Evolutionary conservation across 805 yeast species (phyloP).

Genomic region (Torulaspora microellipsoides): DNA sequence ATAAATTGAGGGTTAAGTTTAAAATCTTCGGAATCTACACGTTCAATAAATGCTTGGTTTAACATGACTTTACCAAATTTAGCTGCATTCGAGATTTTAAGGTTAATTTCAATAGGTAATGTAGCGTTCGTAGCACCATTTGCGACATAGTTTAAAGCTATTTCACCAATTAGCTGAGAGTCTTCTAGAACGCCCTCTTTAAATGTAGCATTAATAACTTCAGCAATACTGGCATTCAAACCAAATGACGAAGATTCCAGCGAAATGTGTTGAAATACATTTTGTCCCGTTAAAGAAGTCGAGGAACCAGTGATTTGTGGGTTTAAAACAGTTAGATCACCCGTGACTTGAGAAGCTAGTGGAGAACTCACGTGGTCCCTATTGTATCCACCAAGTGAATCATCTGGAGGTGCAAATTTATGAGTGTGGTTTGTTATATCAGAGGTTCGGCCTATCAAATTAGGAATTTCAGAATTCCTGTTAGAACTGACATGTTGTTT

Average conservation of each 20-base stretch:
- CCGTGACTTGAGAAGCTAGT: slow-evolving; percentile 28
- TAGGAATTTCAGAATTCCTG: slow-evolving; percentile 34
- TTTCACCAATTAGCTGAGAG: slow-evolving; percentile 74
- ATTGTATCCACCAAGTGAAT: slow-evolving; percentile 7
- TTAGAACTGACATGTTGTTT: slow-evolving; percentile 36
- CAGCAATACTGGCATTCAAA: slow-evolving; percentile 80
- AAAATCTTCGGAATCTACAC: slow-evolving; percentile 41
- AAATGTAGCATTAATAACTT: slow-evolving; percentile 69
- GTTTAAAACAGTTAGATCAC: slow-evolving; percentile 34
- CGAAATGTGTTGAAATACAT: slow-evolving; percentile 45
- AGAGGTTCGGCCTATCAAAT: slow-evolving; percentile 16
- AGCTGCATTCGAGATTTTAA: slow-evolving; percentile 41
- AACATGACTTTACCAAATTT: slow-evolving; percentile 44
- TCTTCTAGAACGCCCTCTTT: slow-evolving; percentile 58
- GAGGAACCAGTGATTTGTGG: slow-evolving; percentile 45
- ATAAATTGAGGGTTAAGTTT: slow-evolving; percentile 47
- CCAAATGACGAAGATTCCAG: slow-evolving; percentile 48
- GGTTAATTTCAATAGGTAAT: slow-evolving; percentile 41
- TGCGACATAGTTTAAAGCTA: slow-evolving; percentile 67
- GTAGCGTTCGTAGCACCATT: slow-evolving; percentile 23
- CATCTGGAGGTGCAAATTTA: slow-evolving; percentile 1
- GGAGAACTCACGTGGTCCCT: slow-evolving; percentile 3
- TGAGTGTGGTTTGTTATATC: slow-evolving; percentile 2
- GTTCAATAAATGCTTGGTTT: slow-evolving; percentile 52
- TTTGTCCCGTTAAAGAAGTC: slow-evolving; percentile 23